Evolutionary conservation across 495 filamentous ascomycete genomes (phyloP).

Genomic region (Aspergillus avenaceus): DNA sequence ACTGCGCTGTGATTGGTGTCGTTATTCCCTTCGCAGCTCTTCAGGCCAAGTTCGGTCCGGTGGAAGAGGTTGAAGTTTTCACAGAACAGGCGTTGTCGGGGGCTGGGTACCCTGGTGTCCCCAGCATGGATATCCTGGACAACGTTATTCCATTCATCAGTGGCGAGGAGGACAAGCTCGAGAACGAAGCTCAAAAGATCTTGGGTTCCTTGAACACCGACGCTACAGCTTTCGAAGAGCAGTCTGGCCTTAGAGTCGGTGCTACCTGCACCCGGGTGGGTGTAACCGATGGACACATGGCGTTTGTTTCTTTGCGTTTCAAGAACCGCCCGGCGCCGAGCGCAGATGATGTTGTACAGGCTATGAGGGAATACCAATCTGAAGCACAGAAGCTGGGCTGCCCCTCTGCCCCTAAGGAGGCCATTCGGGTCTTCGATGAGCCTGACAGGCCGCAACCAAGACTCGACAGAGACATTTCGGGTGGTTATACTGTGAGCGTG

Average conservation of each 20-base stretch:
- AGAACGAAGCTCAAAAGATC: conserved; percentile 83
- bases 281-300: conserved; percentile 81
- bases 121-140: conserved; percentile 69
- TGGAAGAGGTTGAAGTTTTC: conserved; percentile 73
- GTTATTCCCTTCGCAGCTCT: conserved; percentile 87
- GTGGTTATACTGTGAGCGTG: conserved; percentile 78
- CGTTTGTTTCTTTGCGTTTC: conserved; percentile 76
- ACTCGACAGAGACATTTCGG: conserved; percentile 68
- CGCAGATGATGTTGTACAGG: conserved; percentile 64
- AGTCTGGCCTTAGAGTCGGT: conserved; percentile 61
- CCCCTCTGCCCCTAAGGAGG: conserved; percentile 67
- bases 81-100: conserved; percentile 88
- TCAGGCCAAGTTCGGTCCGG: conserved; percentile 67
- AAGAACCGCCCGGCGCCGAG: conserved; percentile 48
- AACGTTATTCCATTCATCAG: conserved; percentile 83
- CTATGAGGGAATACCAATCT: conserved; percentile 66
- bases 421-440: conserved; percentile 78
- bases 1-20: conserved; percentile 85
- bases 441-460: conserved; percentile 79
- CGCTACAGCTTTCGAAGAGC: conserved; percentile 61
- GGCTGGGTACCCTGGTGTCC: conserved; percentile 83
- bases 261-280: conserved; percentile 80
- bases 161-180: conserved; percentile 87
- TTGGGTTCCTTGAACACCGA: conserved; percentile 63
- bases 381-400: conserved; percentile 72